A percentile compares a stretch with the other conserved stretches of the same genome.
phyloP scores from a whole-genome alignment of 805 yeast genomes.

The Candida ficus region DNA sequence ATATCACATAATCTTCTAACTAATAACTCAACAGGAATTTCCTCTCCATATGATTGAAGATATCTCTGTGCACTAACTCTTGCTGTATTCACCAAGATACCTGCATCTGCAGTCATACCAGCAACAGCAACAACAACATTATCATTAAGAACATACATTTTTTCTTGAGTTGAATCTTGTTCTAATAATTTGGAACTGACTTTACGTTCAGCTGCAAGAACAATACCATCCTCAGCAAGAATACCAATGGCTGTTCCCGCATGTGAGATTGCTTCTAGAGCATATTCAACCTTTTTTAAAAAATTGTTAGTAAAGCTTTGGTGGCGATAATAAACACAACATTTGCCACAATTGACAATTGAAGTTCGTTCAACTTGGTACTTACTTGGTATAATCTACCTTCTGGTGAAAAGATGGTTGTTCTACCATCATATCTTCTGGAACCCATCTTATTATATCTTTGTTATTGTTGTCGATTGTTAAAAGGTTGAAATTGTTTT shows the following conservation, averaged over 20 bases:
- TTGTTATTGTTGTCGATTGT: too few species aligned
- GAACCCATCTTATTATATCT: slow-evolving; percentile 63
- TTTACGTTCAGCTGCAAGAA: slow-evolving; percentile 93
- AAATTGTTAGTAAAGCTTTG: slow-evolving; percentile 5
- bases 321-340: slow-evolving; percentile 4
- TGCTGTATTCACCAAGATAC: slow-evolving; percentile 83
- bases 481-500: too few species aligned
- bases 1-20: slow-evolving; percentile 87
- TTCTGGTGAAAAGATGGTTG: slow-evolving; percentile 98
- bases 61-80: slow-evolving; percentile 80
- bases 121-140: slow-evolving; percentile 92
- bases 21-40: slow-evolving; percentile 87
- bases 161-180: slow-evolving; percentile 91
- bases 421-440: slow-evolving; percentile 98
- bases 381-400: slow-evolving; percentile 91
- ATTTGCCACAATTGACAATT: neutral
- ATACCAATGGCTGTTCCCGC: slow-evolving; percentile 98
- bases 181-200: slow-evolving; percentile 89
- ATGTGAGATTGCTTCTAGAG: slow-evolving; percentile 94
- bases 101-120: slow-evolving; percentile 97
- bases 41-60: slow-evolving; percentile 82
- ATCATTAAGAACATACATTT: slow-evolving; percentile 72
- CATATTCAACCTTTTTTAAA: slow-evolving; percentile 81
- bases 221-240: slow-evolving; percentile 82
- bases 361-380: too few species aligned